Evolutionary conservation across 1,284 basidiomycete species (phyloP), one percentile per base, ranked within the genome.

Genomic region (Marasmius tenuissimus): DNA sequence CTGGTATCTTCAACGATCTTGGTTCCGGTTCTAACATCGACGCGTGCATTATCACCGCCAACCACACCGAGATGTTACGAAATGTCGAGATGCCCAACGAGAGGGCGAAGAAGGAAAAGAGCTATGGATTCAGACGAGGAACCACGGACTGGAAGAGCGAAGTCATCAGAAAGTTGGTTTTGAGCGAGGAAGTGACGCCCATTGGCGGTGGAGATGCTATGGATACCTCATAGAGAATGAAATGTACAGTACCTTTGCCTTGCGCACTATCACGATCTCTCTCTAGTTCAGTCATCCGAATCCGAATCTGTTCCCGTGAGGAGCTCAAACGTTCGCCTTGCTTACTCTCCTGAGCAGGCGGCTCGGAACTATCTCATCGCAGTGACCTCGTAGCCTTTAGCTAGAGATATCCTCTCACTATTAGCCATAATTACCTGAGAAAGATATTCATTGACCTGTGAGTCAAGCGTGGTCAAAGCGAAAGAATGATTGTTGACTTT

Each of bases 1-100:
- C 94, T 1, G 97, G 97, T 85, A 97, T 99, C 73, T 99, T 98
- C 84, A 99, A 99, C 81, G 97, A 99, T 81, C 85, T 99, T 47
- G 97, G 97, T 9, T 98, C 96, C 0, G 97, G 97, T 57, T 96
- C 93, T 20, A 99, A 99, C 73, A 89, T 99, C 69, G 97, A 99
- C 74, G 96, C 96, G 0, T 97, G 95, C 73, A 86, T 99, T 63
- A 97, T 99, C 76, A 94, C 92, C 10, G 87, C 89, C 59, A 77
- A 81, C 58, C 80, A 88, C 67, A 95, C 94, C 0, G 93, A 96
- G 75, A 95, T 91, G 89, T 78, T 97, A 66, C 85, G 97, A 69
- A 94, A 97, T 79, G 89, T 93, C 75, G 85, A 92, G 77, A 96
- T 84, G 81, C 97, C 93, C n/a, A 97, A 97, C 75, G 87, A 93